Evolutionary conservation across 2,329 filamentous ascomycete species (phyloP).

Genomic region (Sclerotinia glacialis): DNA sequence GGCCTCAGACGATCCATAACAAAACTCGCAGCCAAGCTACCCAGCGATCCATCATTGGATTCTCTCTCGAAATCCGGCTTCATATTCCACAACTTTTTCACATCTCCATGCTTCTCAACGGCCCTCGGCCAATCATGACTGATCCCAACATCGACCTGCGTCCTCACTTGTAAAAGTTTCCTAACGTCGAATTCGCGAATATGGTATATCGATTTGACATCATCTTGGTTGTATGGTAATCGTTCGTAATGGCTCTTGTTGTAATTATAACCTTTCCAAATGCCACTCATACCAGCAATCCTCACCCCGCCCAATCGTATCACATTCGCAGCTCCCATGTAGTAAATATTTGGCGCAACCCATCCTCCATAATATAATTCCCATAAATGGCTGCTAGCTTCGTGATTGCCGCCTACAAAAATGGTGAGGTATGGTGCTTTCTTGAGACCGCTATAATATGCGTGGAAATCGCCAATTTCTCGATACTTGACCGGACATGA

Average conservation of each 20-base stretch:
- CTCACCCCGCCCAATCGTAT: constrained; percentile 78
- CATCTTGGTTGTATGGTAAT: constrained; percentile 74
- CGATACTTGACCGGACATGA: constrained; percentile 87
- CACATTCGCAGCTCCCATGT: constrained; percentile 89
- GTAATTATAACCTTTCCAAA: constrained; percentile 92
- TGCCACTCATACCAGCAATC: constrained; percentile 87
- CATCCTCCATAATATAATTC: constrained; percentile 96
- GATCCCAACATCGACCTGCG: constrained; percentile 84
- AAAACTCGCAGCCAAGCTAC: constrained; percentile 74
- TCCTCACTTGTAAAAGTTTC: constrained; percentile 79
- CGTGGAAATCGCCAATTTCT: constrained; percentile 84
- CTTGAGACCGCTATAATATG: constrained; percentile 81
- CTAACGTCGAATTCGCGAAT: constrained; percentile 86
- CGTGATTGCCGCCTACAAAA: constrained; percentile 93
- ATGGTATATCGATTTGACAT: constrained; percentile 83
- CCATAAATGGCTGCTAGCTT: constrained; percentile 84
- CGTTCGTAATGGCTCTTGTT: constrained; percentile 79
- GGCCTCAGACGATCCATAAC: constrained; percentile 81
- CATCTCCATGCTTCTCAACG: constrained; percentile 76
- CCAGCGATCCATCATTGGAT: constrained; percentile 70
- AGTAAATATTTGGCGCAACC: constrained; percentile 97
- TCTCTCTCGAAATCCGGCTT: constrained; percentile 77
- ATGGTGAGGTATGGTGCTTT: constrained; percentile 84
- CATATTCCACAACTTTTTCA: constrained; percentile 61
- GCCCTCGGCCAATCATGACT: constrained; percentile 94